phyloP scores from a whole-genome alignment of 1,139 yeast genomes.

The Protomyces pachydermus region DNA sequence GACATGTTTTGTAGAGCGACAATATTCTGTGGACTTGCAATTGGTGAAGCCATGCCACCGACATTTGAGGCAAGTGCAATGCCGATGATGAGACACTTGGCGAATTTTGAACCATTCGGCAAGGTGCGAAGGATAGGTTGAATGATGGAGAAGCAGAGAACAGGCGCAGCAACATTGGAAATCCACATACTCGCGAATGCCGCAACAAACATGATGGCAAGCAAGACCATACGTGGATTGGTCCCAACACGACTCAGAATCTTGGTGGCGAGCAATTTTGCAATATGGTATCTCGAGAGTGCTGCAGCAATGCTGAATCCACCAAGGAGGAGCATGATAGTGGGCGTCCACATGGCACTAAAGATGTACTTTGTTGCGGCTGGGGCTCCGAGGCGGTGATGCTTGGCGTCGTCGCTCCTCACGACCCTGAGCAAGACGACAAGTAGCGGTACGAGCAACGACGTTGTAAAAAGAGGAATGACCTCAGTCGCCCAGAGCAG shows the following conservation, averaged over 20 bases:
- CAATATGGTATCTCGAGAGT: conserved; percentile 80
- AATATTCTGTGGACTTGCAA: conserved; percentile 91
- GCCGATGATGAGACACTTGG: conserved; percentile 79
- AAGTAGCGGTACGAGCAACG: conserved; percentile 72
- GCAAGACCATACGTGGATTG: conserved; percentile 67
- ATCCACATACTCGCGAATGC: conserved; percentile 91
- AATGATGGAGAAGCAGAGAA: conserved; percentile 78
- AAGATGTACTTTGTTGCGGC: conserved; percentile 73
- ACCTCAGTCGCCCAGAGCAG: conserved; percentile 92
- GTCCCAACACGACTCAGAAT: conserved; percentile 80
- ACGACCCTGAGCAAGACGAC: conserved; percentile 69
- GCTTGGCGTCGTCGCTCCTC: conserved; percentile 50
- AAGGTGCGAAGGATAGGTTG: conserved; percentile 80
- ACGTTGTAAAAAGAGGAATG: conserved; percentile 79
- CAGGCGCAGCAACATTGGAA: conserved; percentile 94
- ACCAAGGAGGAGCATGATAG: conserved; percentile 78
- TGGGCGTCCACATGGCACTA: conserved; percentile 91
- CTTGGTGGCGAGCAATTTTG: conserved; percentile 75
- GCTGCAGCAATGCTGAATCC: conserved; percentile 96
- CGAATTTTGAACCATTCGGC: conserved; percentile 71
- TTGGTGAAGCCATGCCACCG: conserved; percentile 96
- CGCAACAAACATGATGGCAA: conserved; percentile 80
- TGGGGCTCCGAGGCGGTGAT: conserved; percentile 54
- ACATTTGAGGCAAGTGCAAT: conserved; percentile 86
- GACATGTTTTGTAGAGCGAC: conserved; percentile 81